phyloP scores from a whole-genome alignment of 495 filamentous ascomycete genomes.

The Penicillium turbatum region DNA sequence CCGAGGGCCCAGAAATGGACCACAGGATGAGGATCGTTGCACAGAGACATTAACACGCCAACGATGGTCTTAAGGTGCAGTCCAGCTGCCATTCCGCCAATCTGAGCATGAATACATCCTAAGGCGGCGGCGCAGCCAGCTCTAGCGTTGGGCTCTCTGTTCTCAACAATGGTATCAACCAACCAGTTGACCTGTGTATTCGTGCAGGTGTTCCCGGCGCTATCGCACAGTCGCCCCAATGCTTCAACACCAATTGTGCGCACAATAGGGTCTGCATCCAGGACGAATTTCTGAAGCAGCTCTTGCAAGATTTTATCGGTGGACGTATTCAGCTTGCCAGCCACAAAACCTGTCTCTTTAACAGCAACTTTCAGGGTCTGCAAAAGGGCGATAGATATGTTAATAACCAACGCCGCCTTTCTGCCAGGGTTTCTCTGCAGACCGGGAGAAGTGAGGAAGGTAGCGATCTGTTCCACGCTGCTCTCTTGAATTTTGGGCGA shows the following conservation, averaged over 20 bases:
- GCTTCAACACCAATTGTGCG: constrained; percentile 82
- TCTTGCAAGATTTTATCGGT: constrained; percentile 89
- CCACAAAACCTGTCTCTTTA: constrained; percentile 66
- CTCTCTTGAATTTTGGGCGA: constrained; percentile 91
- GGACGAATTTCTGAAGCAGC: constrained; percentile 69
- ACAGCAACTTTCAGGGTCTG: constrained; percentile 77
- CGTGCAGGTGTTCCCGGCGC: constrained; percentile 82
- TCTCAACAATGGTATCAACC: constrained; percentile 89
- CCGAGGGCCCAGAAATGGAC: constrained; percentile 97
- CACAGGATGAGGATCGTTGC: constrained; percentile 91
- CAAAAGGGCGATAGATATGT: constrained; percentile 77
- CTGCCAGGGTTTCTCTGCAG: constrained; percentile 84
- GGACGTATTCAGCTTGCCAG: constrained; percentile 68
- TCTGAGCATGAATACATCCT: constrained; percentile 88
- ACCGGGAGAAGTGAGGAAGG: constrained; percentile 70
- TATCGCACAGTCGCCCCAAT: constrained; percentile 84
- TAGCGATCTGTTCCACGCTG: constrained; percentile 86
- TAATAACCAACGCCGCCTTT: constrained; percentile 85
- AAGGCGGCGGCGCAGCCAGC: constrained; percentile 92
- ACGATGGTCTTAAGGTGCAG: constrained; percentile 95
- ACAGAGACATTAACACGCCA: constrained; percentile 89
- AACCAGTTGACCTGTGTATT: constrained; percentile 83
- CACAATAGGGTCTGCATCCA: constrained; percentile 78
- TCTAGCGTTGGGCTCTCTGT: constrained; percentile 86
- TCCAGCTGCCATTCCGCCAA: constrained; percentile 98